Evolutionary conservation across 2,329 filamentous ascomycete genomes (phyloP), one percentile per base, ranked within the genome.

Genomic region (Hypoxylon sp.): DNA sequence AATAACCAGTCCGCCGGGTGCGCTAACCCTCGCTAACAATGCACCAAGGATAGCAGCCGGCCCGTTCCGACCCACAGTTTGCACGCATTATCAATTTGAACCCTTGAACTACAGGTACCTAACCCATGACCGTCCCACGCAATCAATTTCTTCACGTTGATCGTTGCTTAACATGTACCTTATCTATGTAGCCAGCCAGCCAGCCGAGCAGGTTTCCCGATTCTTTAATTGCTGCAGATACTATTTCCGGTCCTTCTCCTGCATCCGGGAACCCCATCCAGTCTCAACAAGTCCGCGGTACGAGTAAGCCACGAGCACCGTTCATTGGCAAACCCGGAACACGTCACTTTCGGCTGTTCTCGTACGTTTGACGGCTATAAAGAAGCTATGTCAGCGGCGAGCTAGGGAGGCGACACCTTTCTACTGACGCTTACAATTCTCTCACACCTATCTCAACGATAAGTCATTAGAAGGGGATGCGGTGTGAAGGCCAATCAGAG

Each of bases 351-450:
- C 60, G 43, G 45, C 54, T 51, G 16, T 68, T 50, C 56, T 67
- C 67, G 67, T 69, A 69, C 37, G 67, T 63, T 64, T 32, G 34
- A 29, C 60, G 63, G 57, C 45, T 63, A 60, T 64, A 69, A 61
- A 53, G 30, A 14, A 54, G 25, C 51, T 43, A 58, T 41, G 63
- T 61, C 47, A 53, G 59, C 63, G 63, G 56, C 54, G 52, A 69
- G 48, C 41, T 68, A 50, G 51, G 51, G 32, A 39, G 19, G 37
- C 37, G 59, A 53, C 16, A n/a, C n/a, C 51, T 32, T 32, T 41
- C 46, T 54, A 50, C 43, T 29, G 37, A 50, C 34, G 46, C 30
- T 48, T 56, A 39, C 21, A 30, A 37, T 57, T 50, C 47, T 23
- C 53, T 58, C 47, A 37, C 34, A 37, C 16, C 39, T 54, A 51